Evolutionary conservation across 2,329 filamentous ascomycete species (phyloP).

Genomic region (Tolypocladium pustulatum): DNA sequence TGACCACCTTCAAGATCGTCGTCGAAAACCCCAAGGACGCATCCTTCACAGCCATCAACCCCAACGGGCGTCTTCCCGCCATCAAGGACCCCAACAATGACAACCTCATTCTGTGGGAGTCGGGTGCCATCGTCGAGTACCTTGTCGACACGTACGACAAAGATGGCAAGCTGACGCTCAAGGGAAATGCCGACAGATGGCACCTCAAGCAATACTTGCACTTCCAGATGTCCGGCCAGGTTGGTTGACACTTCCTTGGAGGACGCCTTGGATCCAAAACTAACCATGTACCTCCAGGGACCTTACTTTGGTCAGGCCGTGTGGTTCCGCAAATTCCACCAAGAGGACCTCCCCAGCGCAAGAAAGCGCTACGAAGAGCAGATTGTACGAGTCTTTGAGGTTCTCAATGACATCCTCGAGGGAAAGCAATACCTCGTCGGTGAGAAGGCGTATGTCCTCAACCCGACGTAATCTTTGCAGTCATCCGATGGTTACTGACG

Average conservation of each 20-base stretch:
- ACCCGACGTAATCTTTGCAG: no score
- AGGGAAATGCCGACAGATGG: conserved; percentile 16
- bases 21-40: conserved; percentile 14
- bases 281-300: conserved; percentile 9
- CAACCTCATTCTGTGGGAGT: conserved; percentile 13
- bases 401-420: conserved; percentile 21
- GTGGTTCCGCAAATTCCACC: conserved; percentile 20
- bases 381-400: conserved; percentile 16
- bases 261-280: not conserved
- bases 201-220: conserved; percentile 22
- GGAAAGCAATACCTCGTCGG: conserved; percentile 24
- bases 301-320: conserved; percentile 24
- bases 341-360: conserved; percentile 16
- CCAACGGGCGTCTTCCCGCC: conserved; percentile 23
- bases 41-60: conserved; percentile 17
- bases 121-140: conserved; percentile 19
- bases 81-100: conserved; percentile 24
- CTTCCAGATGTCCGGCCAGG: conserved; percentile 28
- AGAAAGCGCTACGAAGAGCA: conserved; percentile 20
- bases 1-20: conserved; percentile 3
- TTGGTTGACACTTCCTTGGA: not conserved
- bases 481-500: not conserved
- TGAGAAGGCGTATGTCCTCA: conserved; percentile 18
- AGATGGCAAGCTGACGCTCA: conserved; percentile 14
- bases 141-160: conserved; percentile 18